A percentile compares a stretch with the other conserved stretches of the same genome.
These are phyloP conservation scores for Aphanomyces invadans DNA, from an alignment of 352 stramenopile species.

Conservation along the genomic window DNA sequence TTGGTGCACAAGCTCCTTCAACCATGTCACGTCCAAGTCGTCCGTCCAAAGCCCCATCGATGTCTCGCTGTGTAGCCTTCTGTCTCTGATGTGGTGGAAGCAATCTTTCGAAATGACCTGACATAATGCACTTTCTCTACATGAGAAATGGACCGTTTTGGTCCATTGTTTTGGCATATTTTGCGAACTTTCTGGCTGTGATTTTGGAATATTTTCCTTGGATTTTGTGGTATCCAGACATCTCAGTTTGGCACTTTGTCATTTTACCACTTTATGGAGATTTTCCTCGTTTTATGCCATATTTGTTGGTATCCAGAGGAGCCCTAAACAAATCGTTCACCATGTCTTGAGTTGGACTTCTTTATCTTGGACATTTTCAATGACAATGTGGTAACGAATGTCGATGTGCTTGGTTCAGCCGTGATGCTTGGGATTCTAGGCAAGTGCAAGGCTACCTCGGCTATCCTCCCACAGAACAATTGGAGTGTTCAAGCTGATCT, in stretches of 20 bases:
- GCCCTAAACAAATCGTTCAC: not conserved
- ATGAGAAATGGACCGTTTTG: not conserved
- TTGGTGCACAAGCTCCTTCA: conserved; percentile 6
- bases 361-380: conserved; percentile 3
- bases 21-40: conserved; percentile 6
- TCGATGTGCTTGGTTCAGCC: not conserved
- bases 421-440: not conserved
- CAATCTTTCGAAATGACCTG: not conserved
- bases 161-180: not conserved
- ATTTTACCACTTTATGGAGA: not conserved
- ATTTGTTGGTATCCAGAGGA: not conserved
- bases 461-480: not conserved
- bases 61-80: not conserved
- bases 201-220: conserved; percentile 4
- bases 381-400: conserved; percentile 4
- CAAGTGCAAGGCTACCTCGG: not conserved
- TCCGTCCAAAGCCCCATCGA: conserved; percentile 1
- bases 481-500: not conserved
- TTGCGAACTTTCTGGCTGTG: not conserved
- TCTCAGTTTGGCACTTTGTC: not conserved
- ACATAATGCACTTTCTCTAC: not conserved
- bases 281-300: not conserved
- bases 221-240: conserved; percentile 1
- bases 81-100: no score
- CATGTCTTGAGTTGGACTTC: not conserved